Conservation (phyloP, 2,329 filamentous ascomycete genomes). For the Delphinella strobiligena region DNA sequence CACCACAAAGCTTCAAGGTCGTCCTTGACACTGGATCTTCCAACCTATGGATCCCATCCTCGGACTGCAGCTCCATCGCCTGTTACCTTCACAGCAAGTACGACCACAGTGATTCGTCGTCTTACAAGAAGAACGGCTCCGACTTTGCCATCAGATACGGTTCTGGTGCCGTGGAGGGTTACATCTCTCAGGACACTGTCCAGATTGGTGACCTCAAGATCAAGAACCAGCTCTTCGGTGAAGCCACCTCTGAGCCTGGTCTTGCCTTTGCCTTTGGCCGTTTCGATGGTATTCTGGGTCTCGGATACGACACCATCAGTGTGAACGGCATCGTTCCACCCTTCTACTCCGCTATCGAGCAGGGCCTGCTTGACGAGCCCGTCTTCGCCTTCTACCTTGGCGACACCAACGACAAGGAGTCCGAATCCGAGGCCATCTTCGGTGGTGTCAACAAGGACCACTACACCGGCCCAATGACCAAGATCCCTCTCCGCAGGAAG, state of each 20-base stretch:
- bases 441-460: slow-evolving; percentile 77
- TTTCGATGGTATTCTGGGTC: slow-evolving; percentile 92
- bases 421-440: slow-evolving; percentile 78
- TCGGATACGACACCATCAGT: slow-evolving; percentile 92
- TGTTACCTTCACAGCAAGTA: slow-evolving; percentile 98
- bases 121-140: slow-evolving; percentile 88
- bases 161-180: slow-evolving; percentile 86
- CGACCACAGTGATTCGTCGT: slow-evolving; percentile 77
- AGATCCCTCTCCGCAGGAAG: slow-evolving; percentile 92
- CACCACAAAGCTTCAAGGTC: slow-evolving; percentile 94
- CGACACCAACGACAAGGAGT: slow-evolving; percentile 55
- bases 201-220: slow-evolving; percentile 81
- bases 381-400: slow-evolving; percentile 96
- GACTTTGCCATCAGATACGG: slow-evolving; percentile 91
- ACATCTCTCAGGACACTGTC: slow-evolving; percentile 79
- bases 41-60: slow-evolving; percentile 95
- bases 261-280: slow-evolving; percentile 95
- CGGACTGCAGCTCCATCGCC: slow-evolving; percentile 84
- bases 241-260: slow-evolving; percentile 90
- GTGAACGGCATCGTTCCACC: slow-evolving; percentile 91
- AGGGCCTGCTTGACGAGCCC: slow-evolving; percentile 78
- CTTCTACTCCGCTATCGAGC: slow-evolving; percentile 91
- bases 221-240: slow-evolving; percentile 86
- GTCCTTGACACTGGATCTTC: slow-evolving; percentile 97
- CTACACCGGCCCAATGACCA: slow-evolving; percentile 76